phyloP scores from a whole-genome alignment of 495 filamentous ascomycete genomes.

The Echria macrotheca region DNA sequence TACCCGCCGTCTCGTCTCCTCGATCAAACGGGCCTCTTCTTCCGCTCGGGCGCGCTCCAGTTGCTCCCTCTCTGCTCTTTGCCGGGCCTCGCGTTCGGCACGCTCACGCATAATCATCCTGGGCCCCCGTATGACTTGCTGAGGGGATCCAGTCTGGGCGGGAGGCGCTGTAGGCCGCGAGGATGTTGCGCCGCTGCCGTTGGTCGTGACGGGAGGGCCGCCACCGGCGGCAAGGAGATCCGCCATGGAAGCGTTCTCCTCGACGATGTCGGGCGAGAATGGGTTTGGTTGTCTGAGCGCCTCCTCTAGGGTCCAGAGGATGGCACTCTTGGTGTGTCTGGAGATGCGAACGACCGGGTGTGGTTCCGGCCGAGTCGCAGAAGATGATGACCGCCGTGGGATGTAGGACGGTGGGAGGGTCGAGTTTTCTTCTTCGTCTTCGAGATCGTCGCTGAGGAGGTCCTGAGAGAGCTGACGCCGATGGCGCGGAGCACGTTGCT shows the following conservation, averaged over 20 bases:
- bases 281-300: slow-evolving; percentile 76
- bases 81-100: slow-evolving; percentile 56
- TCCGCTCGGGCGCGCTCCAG: slow-evolving; percentile 47
- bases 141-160: slow-evolving; percentile 43
- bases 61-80: slow-evolving; percentile 54
- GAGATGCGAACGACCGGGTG: slow-evolving; percentile 39
- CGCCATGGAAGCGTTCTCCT: slow-evolving; percentile 94
- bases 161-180: slow-evolving; percentile 38
- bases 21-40: slow-evolving; percentile 48
- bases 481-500: slow-evolving; percentile 16
- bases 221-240: slow-evolving; percentile 62
- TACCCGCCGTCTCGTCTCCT: slow-evolving; percentile 44
- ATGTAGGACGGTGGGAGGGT: slow-evolving; percentile 24
- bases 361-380: slow-evolving; percentile 24
- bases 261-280: slow-evolving; percentile 78
- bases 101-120: slow-evolving; percentile 74
- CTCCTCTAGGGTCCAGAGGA: slow-evolving; percentile 88
- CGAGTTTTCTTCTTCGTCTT: slow-evolving; percentile 24
- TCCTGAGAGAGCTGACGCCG: slow-evolving; percentile 42
- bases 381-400: slow-evolving; percentile 18
- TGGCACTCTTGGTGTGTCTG: slow-evolving; percentile 54
- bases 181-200: slow-evolving; percentile 43
- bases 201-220: slow-evolving; percentile 41
- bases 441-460: slow-evolving; percentile 35
- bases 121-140: slow-evolving; percentile 49